phyloP scores from a whole-genome alignment of 2,329 filamentous ascomycete genomes.

The Aspergillus clavatus region DNA sequence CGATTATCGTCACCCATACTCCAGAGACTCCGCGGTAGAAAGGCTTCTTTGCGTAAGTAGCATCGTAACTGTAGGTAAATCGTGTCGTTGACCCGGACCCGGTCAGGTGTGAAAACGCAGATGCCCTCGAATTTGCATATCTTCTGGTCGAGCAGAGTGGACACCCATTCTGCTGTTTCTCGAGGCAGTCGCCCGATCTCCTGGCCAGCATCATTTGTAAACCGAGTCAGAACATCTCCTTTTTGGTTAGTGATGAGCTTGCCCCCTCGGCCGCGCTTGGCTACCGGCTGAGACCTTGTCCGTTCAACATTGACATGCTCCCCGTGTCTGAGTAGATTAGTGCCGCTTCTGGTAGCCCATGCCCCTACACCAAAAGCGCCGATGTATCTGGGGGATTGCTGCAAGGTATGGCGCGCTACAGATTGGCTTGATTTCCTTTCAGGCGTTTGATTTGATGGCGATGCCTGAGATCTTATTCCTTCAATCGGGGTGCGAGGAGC shows the following conservation, averaged over 20 bases:
- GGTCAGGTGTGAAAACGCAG: constrained; percentile 84
- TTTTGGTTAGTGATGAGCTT: constrained; percentile 53
- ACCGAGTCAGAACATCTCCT: constrained; percentile 83
- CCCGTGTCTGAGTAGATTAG: constrained; percentile 68
- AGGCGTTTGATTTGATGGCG: neutral
- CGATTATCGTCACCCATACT: constrained; percentile 60
- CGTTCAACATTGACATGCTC: constrained; percentile 84
- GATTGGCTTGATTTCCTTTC: constrained; percentile 5
- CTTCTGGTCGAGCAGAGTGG: constrained; percentile 82
- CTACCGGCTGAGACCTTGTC: constrained; percentile 64
- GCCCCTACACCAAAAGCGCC: constrained; percentile 87
- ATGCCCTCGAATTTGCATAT: constrained; percentile 81
- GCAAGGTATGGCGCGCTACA: constrained; percentile 16
- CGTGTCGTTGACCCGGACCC: constrained; percentile 82
- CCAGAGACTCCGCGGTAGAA: constrained; percentile 57
- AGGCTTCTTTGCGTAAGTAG: constrained; percentile 69
- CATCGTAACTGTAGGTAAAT: constrained; percentile 85
- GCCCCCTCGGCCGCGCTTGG: constrained; percentile 43
- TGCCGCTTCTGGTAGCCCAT: constrained; percentile 85
- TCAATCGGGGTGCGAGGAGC: neutral
- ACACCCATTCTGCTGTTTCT: constrained; percentile 86
- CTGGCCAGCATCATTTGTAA: constrained; percentile 71
- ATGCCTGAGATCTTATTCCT: neutral
- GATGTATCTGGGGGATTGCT: constrained; percentile 65
- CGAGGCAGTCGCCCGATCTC: constrained; percentile 85